These are phyloP conservation scores for Aspergillus sclerotioniger DNA, from an alignment of 495 filamentous ascomycete genomes.

Conservation along the genomic window DNA sequence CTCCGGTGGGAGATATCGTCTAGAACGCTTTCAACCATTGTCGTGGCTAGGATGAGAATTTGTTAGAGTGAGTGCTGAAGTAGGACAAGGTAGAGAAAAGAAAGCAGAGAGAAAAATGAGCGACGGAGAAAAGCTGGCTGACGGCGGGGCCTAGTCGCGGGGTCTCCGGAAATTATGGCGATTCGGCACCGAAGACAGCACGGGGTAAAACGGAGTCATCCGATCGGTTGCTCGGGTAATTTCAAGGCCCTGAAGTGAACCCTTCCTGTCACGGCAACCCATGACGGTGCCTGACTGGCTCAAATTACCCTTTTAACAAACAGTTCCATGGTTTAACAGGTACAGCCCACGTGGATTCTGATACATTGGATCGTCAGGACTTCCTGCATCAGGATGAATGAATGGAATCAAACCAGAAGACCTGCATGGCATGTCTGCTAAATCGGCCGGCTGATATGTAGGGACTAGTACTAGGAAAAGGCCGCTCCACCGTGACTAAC, in stretches of 20 bases:
- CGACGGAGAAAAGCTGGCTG: conserved; percentile 11
- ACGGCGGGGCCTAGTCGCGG: not conserved
- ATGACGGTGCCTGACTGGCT: too few relatives aligned
- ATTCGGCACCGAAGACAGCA: conserved; percentile 1
- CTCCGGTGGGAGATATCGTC: conserved; percentile 96
- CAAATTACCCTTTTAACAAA: too few relatives aligned
- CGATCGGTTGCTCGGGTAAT: conserved; percentile 11
- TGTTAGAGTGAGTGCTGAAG: conserved; percentile 19
- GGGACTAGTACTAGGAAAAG: too few relatives aligned
- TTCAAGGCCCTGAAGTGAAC: not conserved
- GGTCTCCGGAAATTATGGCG: not conserved
- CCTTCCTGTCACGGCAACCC: not conserved
- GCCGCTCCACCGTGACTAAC: too few relatives aligned
- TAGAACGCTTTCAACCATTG: conserved; percentile 69
- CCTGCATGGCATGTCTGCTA: too few relatives aligned
- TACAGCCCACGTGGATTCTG: too few relatives aligned
- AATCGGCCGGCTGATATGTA: too few relatives aligned
- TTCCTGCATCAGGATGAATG: too few relatives aligned
- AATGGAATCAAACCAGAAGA: too few relatives aligned
- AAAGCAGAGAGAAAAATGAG: conserved; percentile 8
- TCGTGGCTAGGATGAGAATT: not conserved
- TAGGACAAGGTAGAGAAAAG: conserved; percentile 5
- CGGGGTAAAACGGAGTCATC: conserved; percentile 3
- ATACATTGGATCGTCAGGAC: too few relatives aligned
- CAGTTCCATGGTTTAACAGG: too few relatives aligned